These are phyloP conservation scores for Cyberlindnera misumaiensis DNA, from an alignment of 805 yeast species.

Conservation along the genomic window DNA sequence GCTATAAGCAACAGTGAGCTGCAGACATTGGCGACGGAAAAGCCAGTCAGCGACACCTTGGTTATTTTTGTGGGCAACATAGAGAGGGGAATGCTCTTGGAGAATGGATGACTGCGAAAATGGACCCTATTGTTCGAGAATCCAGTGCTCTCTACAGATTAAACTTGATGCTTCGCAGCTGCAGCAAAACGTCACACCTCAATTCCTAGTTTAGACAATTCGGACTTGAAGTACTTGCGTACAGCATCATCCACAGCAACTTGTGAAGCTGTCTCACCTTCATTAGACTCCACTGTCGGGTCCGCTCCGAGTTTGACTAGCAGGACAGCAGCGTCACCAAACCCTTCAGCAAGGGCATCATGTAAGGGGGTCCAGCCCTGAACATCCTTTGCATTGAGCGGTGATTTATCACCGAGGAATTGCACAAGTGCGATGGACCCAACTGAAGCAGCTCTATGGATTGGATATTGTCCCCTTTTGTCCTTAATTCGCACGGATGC, in stretches of 20 bases:
- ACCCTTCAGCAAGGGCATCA: slow-evolving; percentile 88
- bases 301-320: slow-evolving; percentile 69
- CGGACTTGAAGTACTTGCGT: slow-evolving; percentile 29
- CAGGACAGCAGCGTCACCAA: slow-evolving; percentile 63
- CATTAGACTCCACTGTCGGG: slow-evolving; percentile 33
- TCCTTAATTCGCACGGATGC: slow-evolving; percentile 67
- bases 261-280: slow-evolving; percentile 48
- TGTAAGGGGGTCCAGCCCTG: slow-evolving; percentile 84
- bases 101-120: too few species aligned
- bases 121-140: too few species aligned
- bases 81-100: too few species aligned
- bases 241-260: slow-evolving; percentile 52
- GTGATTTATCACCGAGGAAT: slow-evolving; percentile 48
- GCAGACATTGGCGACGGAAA: too few species aligned
- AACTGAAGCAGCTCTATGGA: slow-evolving; percentile 78
- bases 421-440: slow-evolving; percentile 58
- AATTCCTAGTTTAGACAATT: slow-evolving; percentile 7
- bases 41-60: too few species aligned
- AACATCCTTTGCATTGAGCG: slow-evolving; percentile 60
- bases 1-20: too few species aligned
- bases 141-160: too few species aligned
- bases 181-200: slow-evolving; percentile 6
- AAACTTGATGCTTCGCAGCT: too few species aligned
- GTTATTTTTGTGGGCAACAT: too few species aligned
- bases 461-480: slow-evolving; percentile 52